Conservation (phyloP, 2,329 filamentous ascomycete genomes). For the Trichoderma citrinoviride region DNA sequence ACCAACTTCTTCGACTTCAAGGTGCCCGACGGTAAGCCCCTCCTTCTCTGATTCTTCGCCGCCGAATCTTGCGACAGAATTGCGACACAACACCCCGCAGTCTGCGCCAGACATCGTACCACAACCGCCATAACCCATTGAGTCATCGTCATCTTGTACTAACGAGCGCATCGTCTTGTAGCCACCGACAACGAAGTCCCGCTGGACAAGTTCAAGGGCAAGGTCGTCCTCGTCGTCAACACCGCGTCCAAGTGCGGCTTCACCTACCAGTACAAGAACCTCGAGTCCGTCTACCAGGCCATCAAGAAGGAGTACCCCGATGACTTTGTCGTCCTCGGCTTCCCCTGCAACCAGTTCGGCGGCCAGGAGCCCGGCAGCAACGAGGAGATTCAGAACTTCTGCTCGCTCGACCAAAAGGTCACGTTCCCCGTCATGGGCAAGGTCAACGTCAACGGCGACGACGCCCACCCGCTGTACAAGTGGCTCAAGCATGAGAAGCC, state of each 20-base stretch:
- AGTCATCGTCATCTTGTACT: background rate
- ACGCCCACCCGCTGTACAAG: conserved; percentile 39
- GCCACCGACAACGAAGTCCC: conserved; percentile 63
- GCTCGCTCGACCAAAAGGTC: conserved; percentile 79
- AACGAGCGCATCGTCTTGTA: background rate
- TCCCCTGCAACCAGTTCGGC: conserved; percentile 98
- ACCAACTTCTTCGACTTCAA: conserved; percentile 76
- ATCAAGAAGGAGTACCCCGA: conserved; percentile 67
- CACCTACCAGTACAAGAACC: conserved; percentile 88
- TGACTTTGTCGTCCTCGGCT: conserved; percentile 84
- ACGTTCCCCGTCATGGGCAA: conserved; percentile 89
- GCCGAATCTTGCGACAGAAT: background rate
- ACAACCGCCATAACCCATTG: background rate
- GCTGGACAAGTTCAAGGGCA: conserved; percentile 74
- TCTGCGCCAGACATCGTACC: background rate
- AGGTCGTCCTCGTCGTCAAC: conserved; percentile 95
- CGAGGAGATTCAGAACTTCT: conserved; percentile 80
- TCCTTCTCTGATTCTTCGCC: background rate
- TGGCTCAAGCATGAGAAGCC: conserved; percentile 74
- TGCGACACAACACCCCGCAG: background rate
- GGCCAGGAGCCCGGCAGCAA: conserved; percentile 81
- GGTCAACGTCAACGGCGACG: conserved; percentile 87
- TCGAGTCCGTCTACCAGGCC: conserved; percentile 85
- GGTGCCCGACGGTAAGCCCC: conserved; percentile 70
- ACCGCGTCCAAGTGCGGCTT: conserved; percentile 98